Base-by-base conservation (phyloP, 1,284 basidiomycete genomes). In the Phylloboletellus chloephorus region DNA sequence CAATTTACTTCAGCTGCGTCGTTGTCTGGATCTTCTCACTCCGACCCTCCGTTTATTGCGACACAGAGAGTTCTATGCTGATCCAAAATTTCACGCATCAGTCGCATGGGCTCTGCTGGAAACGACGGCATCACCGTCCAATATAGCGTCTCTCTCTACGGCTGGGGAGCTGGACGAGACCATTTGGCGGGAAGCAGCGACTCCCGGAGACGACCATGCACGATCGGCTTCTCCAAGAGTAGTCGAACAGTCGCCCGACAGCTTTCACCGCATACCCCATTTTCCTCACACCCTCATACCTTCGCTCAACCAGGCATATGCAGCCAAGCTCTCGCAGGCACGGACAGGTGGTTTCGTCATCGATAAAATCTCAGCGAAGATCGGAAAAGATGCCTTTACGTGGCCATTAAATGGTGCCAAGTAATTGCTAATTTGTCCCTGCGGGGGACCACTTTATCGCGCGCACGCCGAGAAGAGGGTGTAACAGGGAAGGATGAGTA, bases 61-160 rank as follows among this genome's bases (percentile, higher is more conserved):
- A 26, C 85, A 90, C 48, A 76, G 78, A 52, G 72, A 74, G 40
- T 91, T 83, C 61, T 91, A 92, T 57, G 53, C 65, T 16, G 65
- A 74, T 29, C 85, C 89, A 12, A 74, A 78, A 22, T 91, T 89
- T 54, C 89, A 92, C 54, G 74, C 79, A 9, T 90, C 88, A 1
- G 74, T 92, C 39, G 87, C 76, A 7, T 91, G 89, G 88, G 78
- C 80, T 8, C 67, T 88, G 39, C 71, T 82, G 37, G 58, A 63
- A 24, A 46, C 47, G 45, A 31, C 41, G 22, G 35, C 42, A 10
- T 42, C 44, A 3, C 23, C 39, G 7, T 31, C 29, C 26, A 11
- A 43, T 39, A 30, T 26, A 35, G 13, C 43, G 20, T 32, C 50
- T 3, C 20, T 20, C 28, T 28, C 37, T 4, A 31, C 17, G 10